These are phyloP conservation scores for Piromyces sp. DNA, from an alignment of 192 early-diverging fungal genomes.

Conservation along the genomic window DNA sequence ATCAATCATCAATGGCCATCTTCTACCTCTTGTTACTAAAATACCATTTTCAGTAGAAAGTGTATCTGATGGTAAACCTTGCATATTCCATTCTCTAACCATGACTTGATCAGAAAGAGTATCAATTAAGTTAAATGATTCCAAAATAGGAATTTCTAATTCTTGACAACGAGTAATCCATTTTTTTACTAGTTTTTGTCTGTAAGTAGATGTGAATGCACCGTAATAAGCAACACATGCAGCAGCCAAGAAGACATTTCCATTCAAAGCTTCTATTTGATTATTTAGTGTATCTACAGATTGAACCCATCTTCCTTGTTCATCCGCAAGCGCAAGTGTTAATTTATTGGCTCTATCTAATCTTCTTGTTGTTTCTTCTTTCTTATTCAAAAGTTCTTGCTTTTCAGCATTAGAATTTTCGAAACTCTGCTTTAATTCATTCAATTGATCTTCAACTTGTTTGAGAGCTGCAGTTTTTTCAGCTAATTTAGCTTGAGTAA, in stretches of 20 bases:
- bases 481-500: conserved; percentile 27
- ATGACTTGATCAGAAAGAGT: not conserved
- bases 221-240: conserved; percentile 6
- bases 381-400: conserved; percentile 31
- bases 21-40: not conserved
- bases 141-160: conserved; percentile 1
- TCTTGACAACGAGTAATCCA: conserved; percentile 1
- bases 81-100: conserved; percentile 1
- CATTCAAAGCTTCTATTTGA: conserved; percentile 1
- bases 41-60: not conserved
- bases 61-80: not conserved
- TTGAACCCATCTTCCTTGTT: conserved; percentile 41
- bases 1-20: not conserved
- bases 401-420: conserved; percentile 32
- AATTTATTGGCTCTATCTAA: conserved; percentile 32
- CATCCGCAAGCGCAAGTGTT: conserved; percentile 35
- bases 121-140: not conserved
- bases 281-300: conserved; percentile 17
- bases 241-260: conserved; percentile 3
- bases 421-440: conserved; percentile 33
- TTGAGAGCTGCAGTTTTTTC: conserved; percentile 34
- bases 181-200: not conserved
- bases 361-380: conserved; percentile 40
- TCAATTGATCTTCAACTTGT: conserved; percentile 35
- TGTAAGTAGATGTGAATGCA: not conserved